A percentile compares a stretch with the other conserved stretches of the same genome.
These are phyloP conservation scores for Fagopyrum esculentum DNA, from an alignment of 148 eudicot species.

Conservation along the genomic window DNA sequence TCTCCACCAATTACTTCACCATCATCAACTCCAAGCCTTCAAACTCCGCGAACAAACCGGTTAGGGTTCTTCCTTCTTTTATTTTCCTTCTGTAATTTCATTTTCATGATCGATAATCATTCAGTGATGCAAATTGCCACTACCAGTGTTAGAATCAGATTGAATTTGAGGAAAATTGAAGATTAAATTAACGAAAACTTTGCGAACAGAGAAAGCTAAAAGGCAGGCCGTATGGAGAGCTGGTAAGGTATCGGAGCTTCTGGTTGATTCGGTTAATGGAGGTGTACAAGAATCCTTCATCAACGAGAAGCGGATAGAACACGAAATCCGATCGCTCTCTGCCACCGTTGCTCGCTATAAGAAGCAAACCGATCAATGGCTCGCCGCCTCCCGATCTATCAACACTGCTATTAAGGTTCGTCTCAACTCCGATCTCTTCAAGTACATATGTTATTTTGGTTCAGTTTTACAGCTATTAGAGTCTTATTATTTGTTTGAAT, in stretches of 20 bases:
- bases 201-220: slow-evolving; percentile 55
- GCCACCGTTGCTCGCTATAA: slow-evolving; percentile 45
- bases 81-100: neutral
- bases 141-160: neutral
- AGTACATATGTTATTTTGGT: neutral
- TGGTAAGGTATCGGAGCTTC: slow-evolving; percentile 51
- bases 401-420: slow-evolving; percentile 63
- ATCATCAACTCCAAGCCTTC: slow-evolving; percentile 33
- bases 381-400: slow-evolving; percentile 62
- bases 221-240: slow-evolving; percentile 56
- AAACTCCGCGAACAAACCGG: slow-evolving; percentile 40
- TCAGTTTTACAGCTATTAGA: neutral
- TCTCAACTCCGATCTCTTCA: neutral
- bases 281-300: slow-evolving; percentile 74
- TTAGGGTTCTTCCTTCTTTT: slow-evolving; percentile 3
- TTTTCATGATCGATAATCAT: neutral
- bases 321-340: slow-evolving; percentile 56
- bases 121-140: no score
- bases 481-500: neutral
- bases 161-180: neutral
- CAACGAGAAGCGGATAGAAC: slow-evolving; percentile 72
- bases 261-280: slow-evolving; percentile 67
- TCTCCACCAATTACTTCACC: slow-evolving; percentile 36
- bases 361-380: slow-evolving; percentile 90
- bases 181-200: no score